Percentiles rank a stretch among this genome's conserved stretches.
Evolutionary conservation across 306 rosid genomes (phyloP).

Genomic region (Malus orientalis): DNA sequence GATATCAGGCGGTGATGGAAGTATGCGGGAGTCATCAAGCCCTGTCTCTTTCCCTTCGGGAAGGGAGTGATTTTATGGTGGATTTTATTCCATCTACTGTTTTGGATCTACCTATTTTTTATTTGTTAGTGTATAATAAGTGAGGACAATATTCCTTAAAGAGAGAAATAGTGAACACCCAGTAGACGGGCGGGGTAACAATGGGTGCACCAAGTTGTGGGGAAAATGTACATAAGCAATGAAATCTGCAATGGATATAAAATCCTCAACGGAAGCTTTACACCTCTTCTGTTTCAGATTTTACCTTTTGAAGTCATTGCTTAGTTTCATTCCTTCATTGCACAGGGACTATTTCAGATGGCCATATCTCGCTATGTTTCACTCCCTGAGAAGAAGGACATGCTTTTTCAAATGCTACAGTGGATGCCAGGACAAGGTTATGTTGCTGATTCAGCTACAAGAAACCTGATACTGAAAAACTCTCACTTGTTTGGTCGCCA

Average conservation of each 20-base stretch:
- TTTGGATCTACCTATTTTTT: not conserved
- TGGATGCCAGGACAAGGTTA: conserved; percentile 96
- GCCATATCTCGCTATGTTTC: conserved; percentile 63
- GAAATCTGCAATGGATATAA: not conserved
- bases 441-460: conserved; percentile 54
- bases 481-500: conserved; percentile 83
- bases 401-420: conserved; percentile 62
- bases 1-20: not conserved
- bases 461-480: conserved; percentile 76
- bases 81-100: no score
- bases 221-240: not conserved
- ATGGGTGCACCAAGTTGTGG: not conserved
- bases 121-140: no score
- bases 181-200: not conserved
- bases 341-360: conserved; percentile 64
- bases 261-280: not conserved
- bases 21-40: not conserved
- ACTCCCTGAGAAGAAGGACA: conserved; percentile 75
- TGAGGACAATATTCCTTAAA: not conserved
- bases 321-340: not conserved
- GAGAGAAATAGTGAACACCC: not conserved
- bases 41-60: not conserved
- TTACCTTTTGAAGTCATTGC: conserved; percentile 5
- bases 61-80: conserved; percentile 10
- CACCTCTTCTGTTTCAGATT: not conserved